phyloP scores from a whole-genome alignment of 179 eudicot species.

The Camellia oleifera region DNA sequence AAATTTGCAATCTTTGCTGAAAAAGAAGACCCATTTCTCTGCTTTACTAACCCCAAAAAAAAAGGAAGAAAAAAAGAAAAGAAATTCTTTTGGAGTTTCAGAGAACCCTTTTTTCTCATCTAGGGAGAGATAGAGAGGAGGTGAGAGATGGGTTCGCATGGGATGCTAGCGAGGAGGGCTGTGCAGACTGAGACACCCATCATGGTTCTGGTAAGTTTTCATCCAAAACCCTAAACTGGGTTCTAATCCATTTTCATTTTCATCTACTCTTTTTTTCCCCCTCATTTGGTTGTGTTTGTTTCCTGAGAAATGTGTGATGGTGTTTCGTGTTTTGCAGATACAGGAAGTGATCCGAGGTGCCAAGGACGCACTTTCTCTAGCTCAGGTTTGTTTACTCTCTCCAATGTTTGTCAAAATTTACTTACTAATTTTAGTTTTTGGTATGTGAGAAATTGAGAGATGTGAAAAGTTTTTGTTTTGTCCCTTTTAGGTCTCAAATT shows the following conservation, averaged over 20 bases:
- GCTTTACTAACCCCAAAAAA: background rate
- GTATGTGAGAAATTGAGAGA: slow-evolving; percentile 21
- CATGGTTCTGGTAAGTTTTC: slow-evolving; percentile 80
- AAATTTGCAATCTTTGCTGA: slow-evolving; percentile 8
- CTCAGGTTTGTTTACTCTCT: slow-evolving; percentile 74
- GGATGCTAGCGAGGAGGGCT: slow-evolving; percentile 80
- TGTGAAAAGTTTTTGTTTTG: slow-evolving; percentile 8
- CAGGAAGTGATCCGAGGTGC: slow-evolving; percentile 69
- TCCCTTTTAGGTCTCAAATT: background rate
- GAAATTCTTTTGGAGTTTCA: background rate
- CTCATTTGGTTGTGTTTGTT: slow-evolving; percentile 3
- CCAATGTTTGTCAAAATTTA: slow-evolving; percentile 11
- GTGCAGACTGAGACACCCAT: slow-evolving; percentile 83
- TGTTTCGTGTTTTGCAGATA: slow-evolving; percentile 50
- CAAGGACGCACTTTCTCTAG: slow-evolving; percentile 82
- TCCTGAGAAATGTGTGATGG: slow-evolving; percentile 10
- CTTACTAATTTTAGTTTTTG: slow-evolving; percentile 3
- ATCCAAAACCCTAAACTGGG: slow-evolving; percentile 14
- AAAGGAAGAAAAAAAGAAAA: too few relatives aligned
- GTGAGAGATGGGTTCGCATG: slow-evolving; percentile 67
- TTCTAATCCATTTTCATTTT: slow-evolving; percentile 8
- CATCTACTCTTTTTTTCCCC: background rate
- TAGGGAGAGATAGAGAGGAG: background rate
- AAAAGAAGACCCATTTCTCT: background rate
- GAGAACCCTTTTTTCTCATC: background rate